Percentiles rank a stretch among this genome's conserved stretches.
These are phyloP conservation scores for Fusarium paranaense DNA, from an alignment of 2,329 filamentous ascomycete genomes.

Conservation along the genomic window DNA sequence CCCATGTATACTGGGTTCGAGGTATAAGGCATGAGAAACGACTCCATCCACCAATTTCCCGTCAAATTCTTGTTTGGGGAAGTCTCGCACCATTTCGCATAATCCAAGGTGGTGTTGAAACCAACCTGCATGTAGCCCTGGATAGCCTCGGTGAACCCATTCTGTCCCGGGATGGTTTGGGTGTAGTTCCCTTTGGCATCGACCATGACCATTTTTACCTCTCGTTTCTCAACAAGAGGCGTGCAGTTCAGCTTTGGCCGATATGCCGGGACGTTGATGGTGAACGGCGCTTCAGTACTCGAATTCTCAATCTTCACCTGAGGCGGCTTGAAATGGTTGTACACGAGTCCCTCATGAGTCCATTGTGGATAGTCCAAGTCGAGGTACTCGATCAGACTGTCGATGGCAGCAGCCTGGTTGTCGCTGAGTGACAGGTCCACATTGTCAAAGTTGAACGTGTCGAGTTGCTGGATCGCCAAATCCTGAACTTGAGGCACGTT, in stretches of 20 bases:
- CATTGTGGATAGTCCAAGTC: conserved; percentile 47
- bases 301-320: conserved; percentile 7
- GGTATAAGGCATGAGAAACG: conserved; percentile 32
- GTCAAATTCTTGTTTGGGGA: conserved; percentile 22
- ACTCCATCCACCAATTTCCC: conserved; percentile 30
- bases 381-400: conserved; percentile 42
- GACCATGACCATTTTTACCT: conserved; percentile 12
- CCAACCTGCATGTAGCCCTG: conserved; percentile 18
- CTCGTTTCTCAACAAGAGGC: conserved; percentile 15
- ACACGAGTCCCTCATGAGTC: conserved; percentile 46
- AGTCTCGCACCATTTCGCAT: conserved; percentile 31
- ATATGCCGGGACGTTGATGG: conserved; percentile 27
- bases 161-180: conserved; percentile 10
- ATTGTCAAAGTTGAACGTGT: conserved; percentile 42
- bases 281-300: conserved; percentile 20
- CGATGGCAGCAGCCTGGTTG: conserved; percentile 40
- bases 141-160: background rate
- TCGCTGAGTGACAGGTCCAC: conserved; percentile 36
- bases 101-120: conserved; percentile 37
- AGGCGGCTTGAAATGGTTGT: conserved; percentile 34
- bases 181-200: conserved; percentile 7
- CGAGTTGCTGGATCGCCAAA: conserved; percentile 42
- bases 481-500: conserved; percentile 35
- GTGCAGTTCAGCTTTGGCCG: conserved; percentile 38
- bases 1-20: conserved; percentile 30